These are phyloP conservation scores for Backusella morwellensis DNA, from an alignment of 192 early-diverging fungal species.

Conservation along the genomic window DNA sequence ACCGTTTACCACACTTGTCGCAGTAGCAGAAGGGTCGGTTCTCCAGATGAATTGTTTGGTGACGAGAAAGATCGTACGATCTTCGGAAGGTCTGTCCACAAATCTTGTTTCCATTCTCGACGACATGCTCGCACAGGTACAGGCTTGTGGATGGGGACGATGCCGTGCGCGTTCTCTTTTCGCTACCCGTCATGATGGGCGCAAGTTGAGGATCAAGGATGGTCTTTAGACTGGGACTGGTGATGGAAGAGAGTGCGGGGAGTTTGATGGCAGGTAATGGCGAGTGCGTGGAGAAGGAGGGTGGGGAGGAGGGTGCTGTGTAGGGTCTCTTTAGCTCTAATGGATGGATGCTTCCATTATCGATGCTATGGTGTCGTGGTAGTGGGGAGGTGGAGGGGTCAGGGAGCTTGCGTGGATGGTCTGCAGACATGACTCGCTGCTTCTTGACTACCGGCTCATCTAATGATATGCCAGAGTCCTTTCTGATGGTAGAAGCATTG, in stretches of 20 bases:
- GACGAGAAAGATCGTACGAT: conserved; percentile 36
- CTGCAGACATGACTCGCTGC: conserved; percentile 11
- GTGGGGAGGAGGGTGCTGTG: conserved; percentile 10
- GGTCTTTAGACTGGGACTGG: background rate
- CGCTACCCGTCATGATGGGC: background rate
- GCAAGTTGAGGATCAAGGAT: conserved; percentile 5
- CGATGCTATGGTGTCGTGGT: conserved; percentile 1
- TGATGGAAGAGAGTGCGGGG: conserved; percentile 5
- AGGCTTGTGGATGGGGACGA: background rate
- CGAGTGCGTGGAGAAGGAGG: background rate
- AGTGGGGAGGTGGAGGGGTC: background rate
- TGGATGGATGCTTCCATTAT: conserved; percentile 1
- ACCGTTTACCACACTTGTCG: conserved; percentile 36
- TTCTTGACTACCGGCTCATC: conserved; percentile 5
- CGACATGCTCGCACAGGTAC: conserved; percentile 21
- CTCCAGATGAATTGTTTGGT: conserved; percentile 35
- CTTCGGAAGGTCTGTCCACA: conserved; percentile 37
- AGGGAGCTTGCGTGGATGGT: background rate
- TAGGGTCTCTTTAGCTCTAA: background rate
- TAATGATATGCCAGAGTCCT: conserved; percentile 22
- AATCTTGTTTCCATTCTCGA: conserved; percentile 6
- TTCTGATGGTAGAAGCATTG: background rate
- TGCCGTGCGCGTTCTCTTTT: background rate
- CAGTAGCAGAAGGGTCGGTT: conserved; percentile 36
- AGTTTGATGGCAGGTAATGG: conserved; percentile 1